Percentiles rank a stretch among this genome's conserved stretches.
Evolutionary conservation across 2,329 filamentous ascomycete species (phyloP).

Genomic region (Epicoccum nigrum): DNA sequence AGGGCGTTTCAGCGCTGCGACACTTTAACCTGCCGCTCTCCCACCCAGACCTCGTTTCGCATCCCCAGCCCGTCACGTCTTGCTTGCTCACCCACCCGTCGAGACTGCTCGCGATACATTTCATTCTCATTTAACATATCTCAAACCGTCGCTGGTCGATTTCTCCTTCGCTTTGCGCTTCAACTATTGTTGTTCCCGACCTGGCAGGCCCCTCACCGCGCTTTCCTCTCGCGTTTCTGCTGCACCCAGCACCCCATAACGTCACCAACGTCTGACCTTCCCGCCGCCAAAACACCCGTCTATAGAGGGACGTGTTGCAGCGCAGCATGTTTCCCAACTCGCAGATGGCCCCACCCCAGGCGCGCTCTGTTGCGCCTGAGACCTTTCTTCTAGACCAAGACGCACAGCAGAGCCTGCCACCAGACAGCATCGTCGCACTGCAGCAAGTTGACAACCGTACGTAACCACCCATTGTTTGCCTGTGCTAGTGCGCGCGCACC

Average conservation of each 20-base stretch:
- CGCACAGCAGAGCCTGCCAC: constrained; percentile 92
- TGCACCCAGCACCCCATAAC: constrained; percentile 2
- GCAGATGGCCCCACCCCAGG: constrained; percentile 85
- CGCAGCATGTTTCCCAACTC: constrained; percentile 56
- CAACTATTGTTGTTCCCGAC: constrained; percentile 45
- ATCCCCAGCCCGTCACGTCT: constrained; percentile 37
- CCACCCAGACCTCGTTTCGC: constrained; percentile 48
- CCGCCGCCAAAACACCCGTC: constrained; percentile 35
- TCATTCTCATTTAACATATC: constrained; percentile 46
- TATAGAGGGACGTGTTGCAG: constrained; percentile 45
- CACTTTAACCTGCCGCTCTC: constrained; percentile 49
- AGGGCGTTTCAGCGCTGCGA: constrained; percentile 47
- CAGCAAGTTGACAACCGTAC: constrained; percentile 97
- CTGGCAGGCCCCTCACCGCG: constrained; percentile 46
- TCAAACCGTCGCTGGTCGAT: constrained; percentile 43
- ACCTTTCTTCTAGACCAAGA: constrained; percentile 98
- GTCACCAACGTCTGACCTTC: constrained; percentile 37
- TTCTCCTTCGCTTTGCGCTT: constrained; percentile 47
- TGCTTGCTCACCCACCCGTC: constrained; percentile 34
- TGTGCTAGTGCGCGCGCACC: constrained; percentile 22
- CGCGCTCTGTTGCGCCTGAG: constrained; percentile 76
- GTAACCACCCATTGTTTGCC: constrained; percentile 47
- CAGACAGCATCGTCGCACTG: constrained; percentile 94
- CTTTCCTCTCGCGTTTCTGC: constrained; percentile 37
- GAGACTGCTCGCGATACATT: constrained; percentile 47